A percentile compares a stretch with the other conserved stretches of the same genome.
These are phyloP conservation scores for Russula sp. DNA, from an alignment of 768 basidiomycete genomes.

Conservation along the genomic window DNA sequence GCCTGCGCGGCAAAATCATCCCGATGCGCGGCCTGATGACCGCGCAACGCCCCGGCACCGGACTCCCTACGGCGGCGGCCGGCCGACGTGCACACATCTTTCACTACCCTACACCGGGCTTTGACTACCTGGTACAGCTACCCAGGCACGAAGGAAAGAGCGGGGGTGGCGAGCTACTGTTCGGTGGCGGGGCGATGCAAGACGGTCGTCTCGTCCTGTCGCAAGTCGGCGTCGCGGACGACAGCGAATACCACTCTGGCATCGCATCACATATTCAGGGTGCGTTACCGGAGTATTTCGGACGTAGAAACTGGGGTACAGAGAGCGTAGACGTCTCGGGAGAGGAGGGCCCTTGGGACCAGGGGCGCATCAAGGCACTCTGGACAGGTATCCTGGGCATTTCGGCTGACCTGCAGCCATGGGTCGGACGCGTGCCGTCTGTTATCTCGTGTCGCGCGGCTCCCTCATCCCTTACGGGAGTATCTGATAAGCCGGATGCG, in stretches of 20 bases:
- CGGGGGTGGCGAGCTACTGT: conserved; percentile 47
- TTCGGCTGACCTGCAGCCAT: conserved; percentile 55
- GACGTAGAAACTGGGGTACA: conserved; percentile 36
- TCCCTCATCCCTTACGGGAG: conserved; percentile 1
- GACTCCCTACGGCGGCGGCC: conserved; percentile 23
- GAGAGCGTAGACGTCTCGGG: conserved; percentile 30
- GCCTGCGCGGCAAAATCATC: conserved; percentile 53
- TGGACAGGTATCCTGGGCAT: conserved; percentile 63
- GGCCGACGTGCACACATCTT: conserved; percentile 55
- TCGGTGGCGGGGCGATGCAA: conserved; percentile 52
- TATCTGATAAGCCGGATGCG: not conserved
- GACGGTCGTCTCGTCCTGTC: conserved; percentile 25
- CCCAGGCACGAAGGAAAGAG: not conserved
- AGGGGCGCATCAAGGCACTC: conserved; percentile 43
- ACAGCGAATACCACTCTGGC: conserved; percentile 31
- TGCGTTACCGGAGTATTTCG: conserved; percentile 50
- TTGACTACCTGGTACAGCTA: conserved; percentile 66
- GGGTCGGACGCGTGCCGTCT: conserved; percentile 59
- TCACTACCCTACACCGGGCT: conserved; percentile 39
- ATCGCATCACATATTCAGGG: conserved; percentile 40
- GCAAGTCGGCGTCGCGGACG: conserved; percentile 30
- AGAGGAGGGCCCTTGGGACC: conserved; percentile 29
- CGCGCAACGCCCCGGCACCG: conserved; percentile 49
- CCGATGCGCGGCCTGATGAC: conserved; percentile 57
- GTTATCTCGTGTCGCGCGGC: conserved; percentile 34